Conservation (phyloP, 208 protist species). For the Leishmania turanica region DNA sequence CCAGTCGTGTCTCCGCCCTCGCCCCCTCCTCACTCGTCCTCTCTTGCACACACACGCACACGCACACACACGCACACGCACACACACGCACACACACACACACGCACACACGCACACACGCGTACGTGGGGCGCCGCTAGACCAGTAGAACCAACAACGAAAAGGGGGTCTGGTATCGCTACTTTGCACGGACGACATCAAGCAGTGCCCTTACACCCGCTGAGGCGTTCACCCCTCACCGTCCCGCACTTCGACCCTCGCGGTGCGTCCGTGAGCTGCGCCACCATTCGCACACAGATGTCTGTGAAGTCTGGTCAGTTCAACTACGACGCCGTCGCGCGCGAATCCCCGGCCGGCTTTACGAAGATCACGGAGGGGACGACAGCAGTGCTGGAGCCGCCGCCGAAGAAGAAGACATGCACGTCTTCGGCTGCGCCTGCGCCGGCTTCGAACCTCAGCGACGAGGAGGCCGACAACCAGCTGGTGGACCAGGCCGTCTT, state of each 20-base stretch:
- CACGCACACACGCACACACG: neutral
- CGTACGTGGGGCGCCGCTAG: neutral
- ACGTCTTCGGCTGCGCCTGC: neutral
- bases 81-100: neutral
- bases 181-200: neutral
- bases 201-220: neutral
- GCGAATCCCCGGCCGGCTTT: conserved; percentile 60
- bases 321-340: conserved; percentile 52
- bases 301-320: conserved; percentile 69
- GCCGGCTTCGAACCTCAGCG: neutral
- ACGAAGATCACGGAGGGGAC: conserved; percentile 78
- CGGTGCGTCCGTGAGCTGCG: neutral
- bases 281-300: conserved; percentile 6
- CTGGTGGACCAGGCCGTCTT: conserved; percentile 91
- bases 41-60: neutral
- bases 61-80: neutral
- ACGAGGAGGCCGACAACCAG: conserved; percentile 24
- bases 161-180: neutral
- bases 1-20: too few species aligned
- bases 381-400: conserved; percentile 80
- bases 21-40: too few species aligned
- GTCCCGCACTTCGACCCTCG: neutral
- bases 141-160: neutral
- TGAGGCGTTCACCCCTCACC: neutral
- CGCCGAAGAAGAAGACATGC: conserved; percentile 29